Evolutionary conservation across 768 basidiomycete species (phyloP).

Genomic region (Mycena olivaceomarginata): DNA sequence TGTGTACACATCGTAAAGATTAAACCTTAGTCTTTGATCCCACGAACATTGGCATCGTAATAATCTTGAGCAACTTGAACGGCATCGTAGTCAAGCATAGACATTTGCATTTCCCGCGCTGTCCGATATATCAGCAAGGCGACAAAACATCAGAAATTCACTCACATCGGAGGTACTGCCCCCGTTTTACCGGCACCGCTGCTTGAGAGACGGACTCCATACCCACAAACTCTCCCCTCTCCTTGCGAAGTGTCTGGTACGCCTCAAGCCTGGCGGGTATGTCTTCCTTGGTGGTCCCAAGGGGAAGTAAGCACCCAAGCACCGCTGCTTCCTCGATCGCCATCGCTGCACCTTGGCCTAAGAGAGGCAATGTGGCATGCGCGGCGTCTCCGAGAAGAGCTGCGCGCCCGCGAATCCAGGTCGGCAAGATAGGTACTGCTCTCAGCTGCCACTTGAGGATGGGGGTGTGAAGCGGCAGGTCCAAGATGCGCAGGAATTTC

Average conservation of each 20-base stretch:
- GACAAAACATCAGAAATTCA: neutral
- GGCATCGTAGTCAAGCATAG: neutral
- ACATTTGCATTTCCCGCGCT: constrained; percentile 7
- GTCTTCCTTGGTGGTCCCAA: constrained; percentile 22
- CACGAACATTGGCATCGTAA: constrained; percentile 2
- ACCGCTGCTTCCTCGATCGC: constrained; percentile 32
- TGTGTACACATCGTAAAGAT: too few species aligned
- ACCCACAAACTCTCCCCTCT: constrained; percentile 13
- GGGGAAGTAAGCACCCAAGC: constrained; percentile 20
- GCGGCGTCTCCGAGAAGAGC: constrained; percentile 34
- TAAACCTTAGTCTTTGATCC: neutral
- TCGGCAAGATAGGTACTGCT: constrained; percentile 6
- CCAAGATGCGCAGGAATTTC: constrained; percentile 29
- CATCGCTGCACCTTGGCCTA: constrained; percentile 30
- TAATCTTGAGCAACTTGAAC: neutral
- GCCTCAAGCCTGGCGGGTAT: constrained; percentile 18
- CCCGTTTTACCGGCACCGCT: neutral
- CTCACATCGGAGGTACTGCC: neutral
- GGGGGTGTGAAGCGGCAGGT: constrained; percentile 1
- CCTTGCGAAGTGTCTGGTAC: constrained; percentile 24
- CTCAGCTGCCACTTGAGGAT: constrained; percentile 23
- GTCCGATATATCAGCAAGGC: neutral
- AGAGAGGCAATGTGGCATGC: constrained; percentile 18
- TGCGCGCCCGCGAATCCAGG: constrained; percentile 24
- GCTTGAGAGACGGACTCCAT: constrained; percentile 5